Percentiles rank a stretch among this genome's conserved stretches.
These are phyloP conservation scores for Anthracocystis walkeri DNA, from an alignment of 1,284 basidiomycete species.

Conservation along the genomic window DNA sequence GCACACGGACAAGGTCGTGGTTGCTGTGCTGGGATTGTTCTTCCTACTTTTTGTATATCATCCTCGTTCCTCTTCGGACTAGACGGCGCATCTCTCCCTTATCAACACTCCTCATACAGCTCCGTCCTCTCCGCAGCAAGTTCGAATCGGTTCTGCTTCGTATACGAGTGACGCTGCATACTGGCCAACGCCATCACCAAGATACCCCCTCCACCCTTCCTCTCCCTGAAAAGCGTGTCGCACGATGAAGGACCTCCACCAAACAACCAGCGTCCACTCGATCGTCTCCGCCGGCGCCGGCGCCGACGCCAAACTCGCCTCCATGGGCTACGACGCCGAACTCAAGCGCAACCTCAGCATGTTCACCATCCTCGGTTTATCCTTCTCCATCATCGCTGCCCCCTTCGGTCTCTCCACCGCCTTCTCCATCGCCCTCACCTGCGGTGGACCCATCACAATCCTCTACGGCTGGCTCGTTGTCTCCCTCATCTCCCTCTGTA, in stretches of 20 bases:
- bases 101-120: not conserved
- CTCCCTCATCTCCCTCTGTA: constrained; percentile 71
- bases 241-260: constrained; percentile 36
- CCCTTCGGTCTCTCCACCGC: constrained; percentile 71
- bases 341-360: constrained; percentile 71
- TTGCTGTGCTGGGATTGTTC: not conserved
- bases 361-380: constrained; percentile 71
- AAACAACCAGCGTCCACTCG: constrained; percentile 51
- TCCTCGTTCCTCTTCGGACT: not conserved
- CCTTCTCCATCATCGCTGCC: constrained; percentile 71
- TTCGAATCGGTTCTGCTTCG: not conserved
- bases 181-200: not conserved
- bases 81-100: too few relatives aligned
- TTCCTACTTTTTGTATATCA: constrained; percentile 1
- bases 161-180: not conserved
- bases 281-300: constrained; percentile 54
- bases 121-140: not conserved
- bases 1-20: not conserved
- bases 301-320: constrained; percentile 68
- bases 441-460: constrained; percentile 70
- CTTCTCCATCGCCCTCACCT: constrained; percentile 71
- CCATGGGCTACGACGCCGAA: constrained; percentile 72
- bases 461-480: constrained; percentile 72
- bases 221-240: too few relatives aligned
- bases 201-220: not conserved